A percentile compares a stretch with the other conserved stretches of the same genome.
Evolutionary conservation across 2,329 filamentous ascomycete genomes (phyloP).

Genomic region (Sclerotinia minor): DNA sequence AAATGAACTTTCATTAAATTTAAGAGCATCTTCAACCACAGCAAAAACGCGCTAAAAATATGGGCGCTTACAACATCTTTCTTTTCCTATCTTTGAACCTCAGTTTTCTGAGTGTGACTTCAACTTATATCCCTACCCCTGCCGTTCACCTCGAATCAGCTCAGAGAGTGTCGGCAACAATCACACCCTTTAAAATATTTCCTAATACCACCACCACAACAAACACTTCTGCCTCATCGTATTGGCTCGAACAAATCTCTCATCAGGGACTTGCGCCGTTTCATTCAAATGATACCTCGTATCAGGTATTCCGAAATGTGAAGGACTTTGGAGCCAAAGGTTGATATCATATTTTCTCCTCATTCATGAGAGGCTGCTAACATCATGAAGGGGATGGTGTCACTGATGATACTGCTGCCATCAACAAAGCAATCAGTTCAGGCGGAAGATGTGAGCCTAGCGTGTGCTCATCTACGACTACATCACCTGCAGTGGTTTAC

Average conservation of each 20-base stretch:
- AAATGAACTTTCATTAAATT: slow-evolving; percentile 9
- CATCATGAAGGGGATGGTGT: slow-evolving; percentile 63
- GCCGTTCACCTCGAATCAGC: background rate
- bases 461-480: slow-evolving; percentile 51
- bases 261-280: slow-evolving; percentile 32
- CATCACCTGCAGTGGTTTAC: slow-evolving; percentile 45
- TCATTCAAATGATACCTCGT: slow-evolving; percentile 22
- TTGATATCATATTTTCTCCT: slow-evolving; percentile 47
- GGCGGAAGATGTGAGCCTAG: slow-evolving; percentile 44
- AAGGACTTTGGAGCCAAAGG: slow-evolving; percentile 35
- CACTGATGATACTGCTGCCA: slow-evolving; percentile 82
- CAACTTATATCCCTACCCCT: background rate
- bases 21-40: background rate
- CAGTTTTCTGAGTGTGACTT: background rate
- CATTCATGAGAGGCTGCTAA: slow-evolving; percentile 83
- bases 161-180: background rate
- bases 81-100: slow-evolving; percentile 3
- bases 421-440: slow-evolving; percentile 58
- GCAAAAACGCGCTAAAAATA: background rate
- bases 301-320: slow-evolving; percentile 34
- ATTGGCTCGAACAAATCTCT: slow-evolving; percentile 33
- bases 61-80: background rate
- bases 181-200: background rate
- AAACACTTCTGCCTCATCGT: slow-evolving; percentile 15
- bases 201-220: background rate